Evolutionary conservation across 768 basidiomycete species (phyloP).

Genomic region (Podaxis rugospora): DNA sequence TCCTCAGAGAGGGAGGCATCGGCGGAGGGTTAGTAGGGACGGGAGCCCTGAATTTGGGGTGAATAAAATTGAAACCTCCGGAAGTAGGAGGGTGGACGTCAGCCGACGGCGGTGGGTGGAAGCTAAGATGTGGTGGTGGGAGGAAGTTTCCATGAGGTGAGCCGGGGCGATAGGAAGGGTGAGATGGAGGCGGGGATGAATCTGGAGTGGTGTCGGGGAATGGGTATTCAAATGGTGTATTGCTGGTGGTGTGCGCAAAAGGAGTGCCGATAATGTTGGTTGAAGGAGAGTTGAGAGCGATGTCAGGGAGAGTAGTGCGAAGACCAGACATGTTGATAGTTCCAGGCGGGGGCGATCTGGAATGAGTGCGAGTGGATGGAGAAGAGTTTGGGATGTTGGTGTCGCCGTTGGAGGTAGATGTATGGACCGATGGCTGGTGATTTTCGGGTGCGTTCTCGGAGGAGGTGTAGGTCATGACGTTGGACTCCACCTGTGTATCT

Average conservation of each 20-base stretch:
- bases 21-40: conserved; percentile 5
- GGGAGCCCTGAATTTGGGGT: conserved; percentile 4
- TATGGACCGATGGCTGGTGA: background rate
- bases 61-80: background rate
- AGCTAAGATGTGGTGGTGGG: background rate
- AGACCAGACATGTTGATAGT: conserved; percentile 19
- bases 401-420: background rate
- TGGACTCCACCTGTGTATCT: background rate
- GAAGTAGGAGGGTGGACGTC: background rate
- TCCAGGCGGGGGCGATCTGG: conserved; percentile 8
- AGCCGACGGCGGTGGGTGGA: background rate
- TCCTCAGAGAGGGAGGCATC: conserved; percentile 10
- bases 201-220: conserved; percentile 20
- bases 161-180: conserved; percentile 7
- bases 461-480: background rate
- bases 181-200: conserved; percentile 10
- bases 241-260: conserved; percentile 19
- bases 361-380: conserved; percentile 2
- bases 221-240: conserved; percentile 25
- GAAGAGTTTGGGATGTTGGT: background rate
- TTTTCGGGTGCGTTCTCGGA: background rate
- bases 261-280: conserved; percentile 27
- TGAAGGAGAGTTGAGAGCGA: conserved; percentile 22
- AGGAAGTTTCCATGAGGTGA: conserved; percentile 3
- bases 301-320: conserved; percentile 19